These are phyloP conservation scores for Neonothopanus nambi DNA, from an alignment of 1,284 basidiomycete genomes.

Conservation along the genomic window DNA sequence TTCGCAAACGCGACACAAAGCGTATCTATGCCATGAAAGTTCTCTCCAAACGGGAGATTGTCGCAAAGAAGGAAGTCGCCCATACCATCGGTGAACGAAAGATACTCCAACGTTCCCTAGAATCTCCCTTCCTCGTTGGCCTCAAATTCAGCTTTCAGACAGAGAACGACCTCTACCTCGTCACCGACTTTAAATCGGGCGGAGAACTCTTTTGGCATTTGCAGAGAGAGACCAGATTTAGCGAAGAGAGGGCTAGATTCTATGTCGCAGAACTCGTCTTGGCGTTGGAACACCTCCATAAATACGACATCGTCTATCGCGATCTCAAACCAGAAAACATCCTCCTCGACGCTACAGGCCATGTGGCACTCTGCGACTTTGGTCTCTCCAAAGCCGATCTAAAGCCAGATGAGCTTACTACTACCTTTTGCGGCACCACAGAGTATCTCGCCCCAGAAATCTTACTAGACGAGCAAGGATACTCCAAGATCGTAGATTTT, in stretches of 20 bases:
- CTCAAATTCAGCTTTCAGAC: conserved; percentile 99
- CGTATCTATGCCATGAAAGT: conserved; percentile 99
- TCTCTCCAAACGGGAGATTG: conserved; percentile 97
- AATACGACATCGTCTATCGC: conserved; percentile 96
- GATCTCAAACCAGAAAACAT: conserved; percentile 99
- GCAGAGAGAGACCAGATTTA: conserved; percentile 92
- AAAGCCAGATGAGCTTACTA: conserved; percentile 91
- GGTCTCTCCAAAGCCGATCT: conserved; percentile 97
- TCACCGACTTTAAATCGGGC: conserved; percentile 99
- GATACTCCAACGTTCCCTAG: conserved; percentile 92
- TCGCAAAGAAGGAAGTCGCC: conserved; percentile 98
- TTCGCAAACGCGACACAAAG: conserved; percentile 95
- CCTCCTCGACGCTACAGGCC: conserved; percentile 93
- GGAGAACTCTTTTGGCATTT: conserved; percentile 99
- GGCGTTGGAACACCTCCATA: conserved; percentile 94
- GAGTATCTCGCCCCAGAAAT: conserved; percentile 99
- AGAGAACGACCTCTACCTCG: conserved; percentile 92
- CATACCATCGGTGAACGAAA: conserved; percentile 99
- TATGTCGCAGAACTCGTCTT: conserved; percentile 95
- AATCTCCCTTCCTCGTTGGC: conserved; percentile 97
- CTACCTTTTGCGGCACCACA: conserved; percentile 96
- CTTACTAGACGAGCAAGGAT: conserved; percentile 97
- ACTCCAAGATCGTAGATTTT: conserved; percentile 98
- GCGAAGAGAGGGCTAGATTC: conserved; percentile 90
- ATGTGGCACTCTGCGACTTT: conserved; percentile 96